Conservation (phyloP, 495 filamentous ascomycete genomes). For the Hypoxylon lenormandii region DNA sequence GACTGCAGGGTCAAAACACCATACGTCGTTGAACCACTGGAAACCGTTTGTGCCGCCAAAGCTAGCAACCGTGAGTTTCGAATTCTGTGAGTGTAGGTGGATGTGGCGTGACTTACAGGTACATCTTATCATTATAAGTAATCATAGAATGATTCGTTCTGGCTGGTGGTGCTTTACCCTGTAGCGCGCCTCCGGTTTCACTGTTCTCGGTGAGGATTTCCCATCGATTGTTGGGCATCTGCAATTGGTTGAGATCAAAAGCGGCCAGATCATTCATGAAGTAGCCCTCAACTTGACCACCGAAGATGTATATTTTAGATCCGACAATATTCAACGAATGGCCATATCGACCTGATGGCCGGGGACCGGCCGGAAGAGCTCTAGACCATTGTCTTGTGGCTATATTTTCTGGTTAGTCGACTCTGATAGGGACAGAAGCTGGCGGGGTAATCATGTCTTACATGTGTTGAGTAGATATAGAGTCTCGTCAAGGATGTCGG, state of each 20-base stretch:
- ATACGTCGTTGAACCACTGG: conserved; percentile 98
- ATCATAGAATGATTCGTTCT: conserved; percentile 95
- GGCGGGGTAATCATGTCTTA: conserved; percentile 61
- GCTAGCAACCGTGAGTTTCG: conserved; percentile 60
- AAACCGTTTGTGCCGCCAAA: conserved; percentile 97
- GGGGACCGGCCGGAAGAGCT: conserved; percentile 82
- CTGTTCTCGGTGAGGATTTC: conserved; percentile 85
- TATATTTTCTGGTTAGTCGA: conserved; percentile 56
- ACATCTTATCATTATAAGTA: conserved; percentile 92
- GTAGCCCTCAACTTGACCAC: conserved; percentile 94
- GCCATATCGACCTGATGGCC: conserved; percentile 91
- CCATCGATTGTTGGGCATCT: conserved; percentile 89
- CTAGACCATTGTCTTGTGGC: conserved; percentile 98
- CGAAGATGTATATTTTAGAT: conserved; percentile 96
- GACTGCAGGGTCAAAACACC: conserved; percentile 86
- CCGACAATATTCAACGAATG: conserved; percentile 96
- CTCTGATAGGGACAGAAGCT: conserved; percentile 26
- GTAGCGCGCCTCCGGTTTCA: conserved; percentile 72
- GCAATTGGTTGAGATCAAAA: conserved; percentile 94
- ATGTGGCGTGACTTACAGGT: conserved; percentile 72
- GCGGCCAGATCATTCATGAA: conserved; percentile 99
- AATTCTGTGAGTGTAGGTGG: background rate
- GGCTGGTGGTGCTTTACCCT: conserved; percentile 82
- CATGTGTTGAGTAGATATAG: conserved; percentile 97
- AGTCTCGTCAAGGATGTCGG: conserved; percentile 90